phyloP scores from a whole-genome alignment of 192 early-diverging fungal species.

The Backusella tuberculispora region DNA sequence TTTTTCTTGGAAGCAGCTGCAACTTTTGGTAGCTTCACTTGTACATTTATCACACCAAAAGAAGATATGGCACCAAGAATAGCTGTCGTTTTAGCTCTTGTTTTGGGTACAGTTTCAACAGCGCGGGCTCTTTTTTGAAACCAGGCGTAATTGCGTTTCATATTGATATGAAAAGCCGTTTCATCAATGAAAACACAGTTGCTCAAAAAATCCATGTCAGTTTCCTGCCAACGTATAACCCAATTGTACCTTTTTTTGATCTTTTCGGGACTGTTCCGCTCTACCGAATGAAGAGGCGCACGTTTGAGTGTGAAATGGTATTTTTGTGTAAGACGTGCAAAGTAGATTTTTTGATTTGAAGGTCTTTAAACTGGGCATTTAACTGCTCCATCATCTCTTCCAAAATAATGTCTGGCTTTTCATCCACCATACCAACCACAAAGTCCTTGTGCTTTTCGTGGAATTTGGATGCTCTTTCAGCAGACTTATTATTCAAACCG shows the following conservation, averaged over 20 bases:
- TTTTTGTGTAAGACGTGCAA: slow-evolving; percentile 1
- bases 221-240: not conserved
- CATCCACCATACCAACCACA: too few species aligned
- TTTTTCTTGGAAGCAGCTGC: not conserved
- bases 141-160: not conserved
- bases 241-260: not conserved
- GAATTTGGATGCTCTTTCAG: too few species aligned
- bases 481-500: too few species aligned
- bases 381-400: not conserved
- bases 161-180: not conserved
- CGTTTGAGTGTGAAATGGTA: not conserved
- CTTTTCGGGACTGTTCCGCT: not conserved
- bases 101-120: not conserved
- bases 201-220: not conserved
- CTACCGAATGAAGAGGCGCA: not conserved
- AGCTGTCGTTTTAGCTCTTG: not conserved
- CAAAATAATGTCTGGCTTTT: too few species aligned
- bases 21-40: not conserved
- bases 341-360: not conserved
- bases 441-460: too few species aligned
- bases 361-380: not conserved
- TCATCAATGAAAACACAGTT: slow-evolving; percentile 9
- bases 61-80: slow-evolving; percentile 8
- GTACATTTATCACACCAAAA: not conserved
- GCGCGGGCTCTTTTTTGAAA: not conserved